Conservation (phyloP, 371 early-diverging fungal genomes). For the Rhizopus delemar region DNA sequence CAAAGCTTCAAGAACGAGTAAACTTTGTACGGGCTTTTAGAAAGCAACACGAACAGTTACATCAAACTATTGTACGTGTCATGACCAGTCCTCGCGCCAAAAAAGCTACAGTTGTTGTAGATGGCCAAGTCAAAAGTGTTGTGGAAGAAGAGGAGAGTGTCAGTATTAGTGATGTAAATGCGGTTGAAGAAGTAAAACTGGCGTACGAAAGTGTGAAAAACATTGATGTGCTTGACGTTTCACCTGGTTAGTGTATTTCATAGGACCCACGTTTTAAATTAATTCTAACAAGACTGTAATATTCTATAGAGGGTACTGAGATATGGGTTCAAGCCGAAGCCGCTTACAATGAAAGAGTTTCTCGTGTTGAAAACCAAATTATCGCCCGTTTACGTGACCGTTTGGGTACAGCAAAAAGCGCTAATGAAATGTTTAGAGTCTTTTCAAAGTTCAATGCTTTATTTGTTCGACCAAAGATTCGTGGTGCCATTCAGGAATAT, state of each 20-base stretch:
- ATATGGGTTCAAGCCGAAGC: conserved; percentile 91
- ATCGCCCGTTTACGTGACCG: conserved; percentile 92
- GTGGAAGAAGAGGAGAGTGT: conserved; percentile 61
- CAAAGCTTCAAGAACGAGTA: conserved; percentile 91
- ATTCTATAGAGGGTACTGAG: conserved; percentile 82
- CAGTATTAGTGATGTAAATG: conserved; percentile 69
- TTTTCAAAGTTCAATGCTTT: conserved; percentile 98
- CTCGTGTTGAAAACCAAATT: conserved; percentile 96
- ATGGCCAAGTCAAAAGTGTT: conserved; percentile 53
- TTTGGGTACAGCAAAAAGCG: conserved; percentile 92
- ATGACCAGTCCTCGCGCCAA: conserved; percentile 74
- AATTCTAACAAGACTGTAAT: not conserved
- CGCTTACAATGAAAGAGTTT: conserved; percentile 92
- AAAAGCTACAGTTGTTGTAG: conserved; percentile 52
- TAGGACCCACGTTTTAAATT: conserved; percentile 21
- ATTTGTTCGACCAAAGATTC: conserved; percentile 97
- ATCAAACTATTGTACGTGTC: conserved; percentile 91
- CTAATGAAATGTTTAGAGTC: conserved; percentile 98
- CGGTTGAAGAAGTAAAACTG: conserved; percentile 86
- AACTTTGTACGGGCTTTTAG: conserved; percentile 89
- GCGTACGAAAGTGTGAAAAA: conserved; percentile 94
- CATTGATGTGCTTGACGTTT: conserved; percentile 94
- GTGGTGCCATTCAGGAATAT: conserved; percentile 98
- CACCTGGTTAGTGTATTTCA: conserved; percentile 40
- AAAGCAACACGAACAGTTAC: conserved; percentile 94